These are phyloP conservation scores for Mimosa bimucronata DNA, from an alignment of 306 rosid genomes.

Conservation along the genomic window DNA sequence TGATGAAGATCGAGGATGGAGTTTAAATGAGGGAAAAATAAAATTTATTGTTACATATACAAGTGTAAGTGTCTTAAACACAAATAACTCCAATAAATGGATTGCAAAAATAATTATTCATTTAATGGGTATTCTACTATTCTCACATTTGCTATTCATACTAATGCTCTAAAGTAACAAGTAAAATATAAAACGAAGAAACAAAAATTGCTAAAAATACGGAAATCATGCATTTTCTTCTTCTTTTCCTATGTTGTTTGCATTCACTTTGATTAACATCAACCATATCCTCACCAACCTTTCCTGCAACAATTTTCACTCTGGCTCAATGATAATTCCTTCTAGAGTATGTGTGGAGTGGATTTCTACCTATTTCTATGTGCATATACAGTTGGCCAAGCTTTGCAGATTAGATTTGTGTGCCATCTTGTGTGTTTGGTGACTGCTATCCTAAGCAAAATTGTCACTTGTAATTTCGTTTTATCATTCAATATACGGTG, in stretches of 20 bases:
- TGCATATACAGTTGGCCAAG: neutral
- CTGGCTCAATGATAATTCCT: neutral
- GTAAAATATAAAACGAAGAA: neutral
- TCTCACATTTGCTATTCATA: neutral
- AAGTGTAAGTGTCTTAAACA: neutral
- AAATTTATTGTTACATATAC: neutral
- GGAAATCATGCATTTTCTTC: neutral
- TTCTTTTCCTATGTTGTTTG: neutral
- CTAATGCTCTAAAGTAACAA: neutral
- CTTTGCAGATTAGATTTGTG: constrained; percentile 1
- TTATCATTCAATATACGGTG: constrained; percentile 26
- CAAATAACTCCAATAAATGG: neutral
- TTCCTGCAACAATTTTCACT: neutral
- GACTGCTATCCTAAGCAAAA: neutral
- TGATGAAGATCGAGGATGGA: neutral
- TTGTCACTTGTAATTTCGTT: constrained; percentile 13
- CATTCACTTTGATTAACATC: neutral
- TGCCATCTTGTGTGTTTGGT: neutral
- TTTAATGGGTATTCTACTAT: neutral
- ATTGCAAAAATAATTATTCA: neutral
- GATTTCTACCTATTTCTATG: neutral
- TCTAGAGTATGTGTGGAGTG: neutral
- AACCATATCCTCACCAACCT: neutral
- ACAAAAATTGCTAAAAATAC: neutral
- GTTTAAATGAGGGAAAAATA: neutral